Percentiles rank a stretch among this genome's conserved stretches.
These are phyloP conservation scores for Zygoascus biomembranicola DNA, from an alignment of 805 yeast genomes.

Conservation along the genomic window DNA sequence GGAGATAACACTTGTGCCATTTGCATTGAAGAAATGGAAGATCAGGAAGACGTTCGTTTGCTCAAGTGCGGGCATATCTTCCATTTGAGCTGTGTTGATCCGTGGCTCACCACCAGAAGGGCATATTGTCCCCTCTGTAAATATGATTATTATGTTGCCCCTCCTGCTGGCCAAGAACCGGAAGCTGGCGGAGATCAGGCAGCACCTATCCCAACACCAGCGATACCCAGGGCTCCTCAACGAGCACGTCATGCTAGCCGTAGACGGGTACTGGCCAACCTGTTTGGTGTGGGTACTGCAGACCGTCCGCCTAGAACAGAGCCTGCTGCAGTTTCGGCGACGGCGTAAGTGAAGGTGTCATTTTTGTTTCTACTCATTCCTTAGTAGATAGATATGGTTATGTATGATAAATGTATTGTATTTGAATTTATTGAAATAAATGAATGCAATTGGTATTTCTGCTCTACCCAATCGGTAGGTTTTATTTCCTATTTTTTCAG, in stretches of 20 bases:
- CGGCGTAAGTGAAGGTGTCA: background rate
- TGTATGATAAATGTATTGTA: background rate
- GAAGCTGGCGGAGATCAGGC: background rate
- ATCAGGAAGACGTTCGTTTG: constrained; percentile 59
- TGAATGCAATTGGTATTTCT: too few relatives aligned
- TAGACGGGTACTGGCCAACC: background rate
- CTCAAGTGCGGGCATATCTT: constrained; percentile 75
- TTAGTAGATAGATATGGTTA: background rate
- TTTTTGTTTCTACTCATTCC: background rate
- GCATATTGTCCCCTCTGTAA: constrained; percentile 83
- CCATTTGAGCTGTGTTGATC: constrained; percentile 72
- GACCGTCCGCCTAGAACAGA: background rate
- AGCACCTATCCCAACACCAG: background rate
- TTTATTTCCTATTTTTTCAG: too few relatives aligned
- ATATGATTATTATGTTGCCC: constrained; percentile 44
- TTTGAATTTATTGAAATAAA: background rate
- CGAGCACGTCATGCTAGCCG: background rate
- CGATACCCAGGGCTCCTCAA: too few relatives aligned
- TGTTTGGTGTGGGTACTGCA: background rate
- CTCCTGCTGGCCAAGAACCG: background rate
- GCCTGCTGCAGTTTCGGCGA: background rate
- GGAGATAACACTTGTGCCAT: constrained; percentile 61
- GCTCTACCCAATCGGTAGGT: too few relatives aligned
- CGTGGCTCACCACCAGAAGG: constrained; percentile 66
- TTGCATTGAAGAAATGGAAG: constrained; percentile 58